These are phyloP conservation scores for Apiotrichum montevideense DNA, from an alignment of 1,284 basidiomycete species.

Conservation along the genomic window DNA sequence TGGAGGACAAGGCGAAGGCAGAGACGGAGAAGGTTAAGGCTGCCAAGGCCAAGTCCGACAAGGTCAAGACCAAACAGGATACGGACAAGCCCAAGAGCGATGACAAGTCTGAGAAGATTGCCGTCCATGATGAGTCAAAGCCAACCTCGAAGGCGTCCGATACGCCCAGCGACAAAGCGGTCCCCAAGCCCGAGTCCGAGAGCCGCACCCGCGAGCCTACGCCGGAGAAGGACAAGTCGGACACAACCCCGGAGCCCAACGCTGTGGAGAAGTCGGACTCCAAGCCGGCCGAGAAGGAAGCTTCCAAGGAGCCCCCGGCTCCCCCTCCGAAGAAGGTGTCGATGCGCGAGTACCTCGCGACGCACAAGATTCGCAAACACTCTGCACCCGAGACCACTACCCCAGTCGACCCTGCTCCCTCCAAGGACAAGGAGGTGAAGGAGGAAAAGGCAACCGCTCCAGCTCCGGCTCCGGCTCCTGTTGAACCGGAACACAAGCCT, in stretches of 20 bases:
- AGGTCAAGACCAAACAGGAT: too few species aligned
- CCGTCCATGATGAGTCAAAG: neutral
- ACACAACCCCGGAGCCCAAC: neutral
- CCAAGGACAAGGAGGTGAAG: neutral
- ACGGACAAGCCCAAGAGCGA: neutral
- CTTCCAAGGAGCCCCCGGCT: slow-evolving; percentile 14
- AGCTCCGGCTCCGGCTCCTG: too few species aligned
- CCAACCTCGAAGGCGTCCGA: neutral
- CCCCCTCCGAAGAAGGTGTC: slow-evolving; percentile 32
- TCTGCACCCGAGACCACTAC: slow-evolving; percentile 2
- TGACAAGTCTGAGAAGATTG: neutral
- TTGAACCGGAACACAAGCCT: neutral
- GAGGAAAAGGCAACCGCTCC: neutral
- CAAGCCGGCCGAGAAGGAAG: neutral
- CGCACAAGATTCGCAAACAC: slow-evolving; percentile 32
- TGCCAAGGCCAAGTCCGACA: too few species aligned
- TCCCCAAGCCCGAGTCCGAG: neutral
- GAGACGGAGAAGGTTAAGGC: neutral
- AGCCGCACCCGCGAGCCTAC: too few species aligned
- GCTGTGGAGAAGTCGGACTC: neutral
- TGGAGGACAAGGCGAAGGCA: neutral
- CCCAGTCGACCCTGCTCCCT: neutral
- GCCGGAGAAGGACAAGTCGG: too few species aligned
- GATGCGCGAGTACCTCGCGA: slow-evolving; percentile 38
- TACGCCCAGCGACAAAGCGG: neutral